Evolutionary conservation across 768 basidiomycete genomes (phyloP).

Genomic region (Clavaria fumosa): DNA sequence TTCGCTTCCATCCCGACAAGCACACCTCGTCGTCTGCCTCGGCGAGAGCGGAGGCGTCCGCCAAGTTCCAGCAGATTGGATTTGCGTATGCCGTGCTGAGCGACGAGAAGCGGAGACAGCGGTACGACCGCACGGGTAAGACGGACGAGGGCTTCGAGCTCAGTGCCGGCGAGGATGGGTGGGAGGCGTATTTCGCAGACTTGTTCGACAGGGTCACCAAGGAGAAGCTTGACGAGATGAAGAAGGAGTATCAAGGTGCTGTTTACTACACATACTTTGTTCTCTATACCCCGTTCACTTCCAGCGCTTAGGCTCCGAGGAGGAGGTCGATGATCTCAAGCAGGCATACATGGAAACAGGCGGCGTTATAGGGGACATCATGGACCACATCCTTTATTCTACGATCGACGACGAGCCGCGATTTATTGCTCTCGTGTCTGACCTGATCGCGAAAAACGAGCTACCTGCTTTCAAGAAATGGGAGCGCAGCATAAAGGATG

Average conservation of each 20-base stretch:
- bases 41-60: slow-evolving; percentile 51
- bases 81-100: slow-evolving; percentile 85
- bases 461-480: slow-evolving; percentile 45
- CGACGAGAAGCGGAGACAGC: slow-evolving; percentile 56
- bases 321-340: slow-evolving; percentile 72
- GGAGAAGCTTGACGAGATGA: slow-evolving; percentile 82
- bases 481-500: slow-evolving; percentile 60
- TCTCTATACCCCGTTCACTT: slow-evolving; percentile 1
- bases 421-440: slow-evolving; percentile 53
- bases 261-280: slow-evolving; percentile 3
- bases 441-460: slow-evolving; percentile 44
- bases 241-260: slow-evolving; percentile 84
- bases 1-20: slow-evolving; percentile 84
- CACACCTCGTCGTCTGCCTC: slow-evolving; percentile 44
- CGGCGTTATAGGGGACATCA: slow-evolving; percentile 70
- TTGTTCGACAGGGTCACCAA: slow-evolving; percentile 80
- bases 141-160: slow-evolving; percentile 69
- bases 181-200: slow-evolving; percentile 91
- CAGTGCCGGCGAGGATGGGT: slow-evolving; percentile 66
- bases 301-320: slow-evolving; percentile 48
- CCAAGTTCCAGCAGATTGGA: slow-evolving; percentile 82
- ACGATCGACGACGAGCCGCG: slow-evolving; percentile 75
- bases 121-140: slow-evolving; percentile 76
- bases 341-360: slow-evolving; percentile 51
- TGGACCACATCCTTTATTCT: slow-evolving; percentile 78